Evolutionary conservation across 2,329 filamentous ascomycete genomes (phyloP), one percentile per base, ranked within the genome.

Genomic region (Neoascochyta sp.): DNA sequence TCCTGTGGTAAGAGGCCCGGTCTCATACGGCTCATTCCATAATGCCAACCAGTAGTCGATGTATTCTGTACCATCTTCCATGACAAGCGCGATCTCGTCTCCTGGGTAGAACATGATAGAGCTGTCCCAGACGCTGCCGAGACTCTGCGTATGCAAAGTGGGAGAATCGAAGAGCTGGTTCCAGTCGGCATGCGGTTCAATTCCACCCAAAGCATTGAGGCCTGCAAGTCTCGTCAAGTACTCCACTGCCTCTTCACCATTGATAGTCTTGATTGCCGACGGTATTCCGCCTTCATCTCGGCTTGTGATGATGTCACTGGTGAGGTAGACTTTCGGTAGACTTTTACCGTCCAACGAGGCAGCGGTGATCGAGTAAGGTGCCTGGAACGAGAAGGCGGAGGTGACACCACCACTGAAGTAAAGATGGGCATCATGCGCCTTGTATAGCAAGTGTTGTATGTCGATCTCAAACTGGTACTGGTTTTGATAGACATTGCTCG

Each of bases 161-260:
- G 55, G 54, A 7, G 13, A 45, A 2, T 24, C 24, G 36, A 60
- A 46, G 9, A 60, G 36, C 5, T 57, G 32, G 29, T 69, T 69
- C 62, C 62, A 70, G 15, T 69, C 67, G 1, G 63, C 62, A 31
- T 70, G 54, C 2, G 53, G 52, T 25, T 70, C 66, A 5, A 67
- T 29, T 12, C 39, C 53, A 4, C 66, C 65, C 7, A 42, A 21
- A 0, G 62, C 50, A 22, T 69, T 63, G 1, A 50, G 32, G 1
- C 27, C 26, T 4, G 50, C 52, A 27, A 48, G 43, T 16, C 32
- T 20, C 4, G 45, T 50, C 6, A 60, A 29, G 18, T 34, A 58
- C 7, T 54, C 45, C 3, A 45, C 22, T 0, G 33, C 43, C n/a
- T 56, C 47, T 16, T 42, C 32, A 8, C 40, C 45, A 22, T 60